A percentile compares a stretch with the other conserved stretches of the same genome.
phyloP scores from a whole-genome alignment of 352 stramenopile species.

The Pythium aquatile region DNA sequence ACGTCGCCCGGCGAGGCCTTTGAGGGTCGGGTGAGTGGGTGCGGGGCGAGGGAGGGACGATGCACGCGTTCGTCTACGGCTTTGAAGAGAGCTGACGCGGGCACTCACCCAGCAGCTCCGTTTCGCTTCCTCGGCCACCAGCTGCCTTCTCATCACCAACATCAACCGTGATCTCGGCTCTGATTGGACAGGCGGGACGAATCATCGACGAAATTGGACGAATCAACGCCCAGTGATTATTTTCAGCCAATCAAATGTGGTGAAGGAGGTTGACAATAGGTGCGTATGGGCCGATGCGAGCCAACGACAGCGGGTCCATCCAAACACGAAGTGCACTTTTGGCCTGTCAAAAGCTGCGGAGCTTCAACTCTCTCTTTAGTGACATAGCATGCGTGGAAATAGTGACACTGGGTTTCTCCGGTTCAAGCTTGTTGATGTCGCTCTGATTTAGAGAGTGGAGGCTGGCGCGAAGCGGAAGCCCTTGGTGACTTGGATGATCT shows the following conservation, averaged over 20 bases:
- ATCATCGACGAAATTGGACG: background rate
- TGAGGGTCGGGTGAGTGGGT: too few relatives aligned
- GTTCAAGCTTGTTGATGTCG: background rate
- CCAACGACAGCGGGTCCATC: background rate
- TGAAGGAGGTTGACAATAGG: background rate
- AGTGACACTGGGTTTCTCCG: conserved; percentile 8
- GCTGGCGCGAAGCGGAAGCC: conserved; percentile 20
- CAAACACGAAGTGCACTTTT: conserved; percentile 7
- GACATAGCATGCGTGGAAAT: background rate
- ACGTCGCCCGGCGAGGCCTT: too few relatives aligned
- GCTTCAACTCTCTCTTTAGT: conserved; percentile 2
- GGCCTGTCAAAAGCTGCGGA: background rate
- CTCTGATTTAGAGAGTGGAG: conserved; percentile 1
- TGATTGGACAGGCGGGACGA: conserved; percentile 3
- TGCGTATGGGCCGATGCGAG: background rate
- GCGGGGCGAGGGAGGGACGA: background rate
- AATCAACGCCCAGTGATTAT: background rate
- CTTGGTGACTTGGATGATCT: conserved; percentile 33
- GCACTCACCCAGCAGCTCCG: background rate
- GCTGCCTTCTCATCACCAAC: conserved; percentile 8
- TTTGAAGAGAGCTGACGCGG: background rate
- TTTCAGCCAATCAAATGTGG: conserved; percentile 7
- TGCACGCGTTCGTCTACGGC: conserved; percentile 4
- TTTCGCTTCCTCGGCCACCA: conserved; percentile 3
- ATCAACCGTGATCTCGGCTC: background rate